Evolutionary conservation across 2,329 filamentous ascomycete genomes (phyloP), one percentile per base, ranked within the genome.

Genomic region (Rhinocladiella similis): DNA sequence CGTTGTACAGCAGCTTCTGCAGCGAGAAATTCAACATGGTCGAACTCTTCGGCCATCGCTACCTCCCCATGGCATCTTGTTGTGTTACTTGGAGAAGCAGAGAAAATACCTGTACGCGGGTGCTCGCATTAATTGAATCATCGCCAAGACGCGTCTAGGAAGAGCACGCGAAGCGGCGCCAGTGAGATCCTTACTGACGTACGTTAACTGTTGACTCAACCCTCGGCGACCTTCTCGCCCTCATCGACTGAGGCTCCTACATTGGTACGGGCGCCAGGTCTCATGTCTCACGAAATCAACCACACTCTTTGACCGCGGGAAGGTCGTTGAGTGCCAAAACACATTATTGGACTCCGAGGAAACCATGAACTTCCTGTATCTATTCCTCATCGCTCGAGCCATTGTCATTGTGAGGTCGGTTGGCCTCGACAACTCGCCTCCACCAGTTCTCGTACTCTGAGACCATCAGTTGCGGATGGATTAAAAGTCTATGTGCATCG

Each of bases 41-140:
- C 77, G 57, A 76, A 79, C 27, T 79, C 76, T 50, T 79, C 77
- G 48, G 77, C 75, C 75, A 77, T 33, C 29, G 29, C 10, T 12
- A 33, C 10, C 22, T 43, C 29, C 29, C 7, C 10, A 16, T 43
- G 14, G 39, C 18, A 43, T 19, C 18, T 19, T 22, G 39, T 19
- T 13, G 39, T 22, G 39, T 16, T 20, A 10, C 2, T 20, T 16
- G 22, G 22, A 43, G 22, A 43, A 3, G 39, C 16, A 10, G 38
- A 16, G 38, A 16, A 2, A 41, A 20, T 5, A n/a, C n/a, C n/a
- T n/a, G n/a, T n/a, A 41, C 38, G 38, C 29, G 29, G 10, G 10
- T 33, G 29, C 3, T 7, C 7, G 29, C 6, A 12, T 33, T 7
- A 33, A 33, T 33, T 33, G 29, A 33, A 33, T 12, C 10, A 25